Conservation (phyloP, 768 basidiomycete genomes). For the Termitomyces sp. region DNA sequence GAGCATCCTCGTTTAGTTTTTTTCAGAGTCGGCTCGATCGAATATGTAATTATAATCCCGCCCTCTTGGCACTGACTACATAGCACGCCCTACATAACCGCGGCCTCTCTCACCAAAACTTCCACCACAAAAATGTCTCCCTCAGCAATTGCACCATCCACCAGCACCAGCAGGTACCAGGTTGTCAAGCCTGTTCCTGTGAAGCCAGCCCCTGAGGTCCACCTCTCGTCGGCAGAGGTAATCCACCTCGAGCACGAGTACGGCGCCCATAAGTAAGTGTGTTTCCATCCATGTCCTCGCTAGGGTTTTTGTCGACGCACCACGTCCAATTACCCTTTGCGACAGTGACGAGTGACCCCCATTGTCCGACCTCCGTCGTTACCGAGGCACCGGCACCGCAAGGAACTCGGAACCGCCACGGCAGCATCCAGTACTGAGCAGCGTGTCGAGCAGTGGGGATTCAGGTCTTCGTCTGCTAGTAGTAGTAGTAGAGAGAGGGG, state of each 20-base stretch:
- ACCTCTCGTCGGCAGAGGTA: constrained; percentile 58
- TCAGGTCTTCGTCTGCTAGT: background rate
- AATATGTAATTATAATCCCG: constrained; percentile 4
- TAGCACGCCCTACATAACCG: constrained; percentile 7
- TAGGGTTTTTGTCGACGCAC: constrained; percentile 23
- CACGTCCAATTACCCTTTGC: constrained; percentile 21
- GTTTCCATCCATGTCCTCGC: constrained; percentile 3
- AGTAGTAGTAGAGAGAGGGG: background rate
- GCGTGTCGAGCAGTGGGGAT: constrained; percentile 9
- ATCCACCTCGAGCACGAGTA: constrained; percentile 79
- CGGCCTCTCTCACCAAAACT: background rate
- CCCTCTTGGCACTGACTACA: constrained; percentile 8
- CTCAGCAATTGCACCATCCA: constrained; percentile 17
- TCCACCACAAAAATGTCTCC: constrained; percentile 18
- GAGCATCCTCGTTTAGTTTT: background rate
- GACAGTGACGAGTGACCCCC: constrained; percentile 17
- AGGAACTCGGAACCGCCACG: constrained; percentile 3
- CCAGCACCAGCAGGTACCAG: constrained; percentile 18
- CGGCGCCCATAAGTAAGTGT: constrained; percentile 84
- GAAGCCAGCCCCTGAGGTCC: constrained; percentile 13
- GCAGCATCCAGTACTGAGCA: constrained; percentile 3
- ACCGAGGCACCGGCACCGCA: constrained; percentile 2
- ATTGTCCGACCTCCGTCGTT: constrained; percentile 15
- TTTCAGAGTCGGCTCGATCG: constrained; percentile 2
- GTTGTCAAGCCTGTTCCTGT: constrained; percentile 10